Percentiles rank a stretch among this genome's conserved stretches.
phyloP scores from a whole-genome alignment of 2,329 filamentous ascomycete genomes.

The Bertia moriformis region DNA sequence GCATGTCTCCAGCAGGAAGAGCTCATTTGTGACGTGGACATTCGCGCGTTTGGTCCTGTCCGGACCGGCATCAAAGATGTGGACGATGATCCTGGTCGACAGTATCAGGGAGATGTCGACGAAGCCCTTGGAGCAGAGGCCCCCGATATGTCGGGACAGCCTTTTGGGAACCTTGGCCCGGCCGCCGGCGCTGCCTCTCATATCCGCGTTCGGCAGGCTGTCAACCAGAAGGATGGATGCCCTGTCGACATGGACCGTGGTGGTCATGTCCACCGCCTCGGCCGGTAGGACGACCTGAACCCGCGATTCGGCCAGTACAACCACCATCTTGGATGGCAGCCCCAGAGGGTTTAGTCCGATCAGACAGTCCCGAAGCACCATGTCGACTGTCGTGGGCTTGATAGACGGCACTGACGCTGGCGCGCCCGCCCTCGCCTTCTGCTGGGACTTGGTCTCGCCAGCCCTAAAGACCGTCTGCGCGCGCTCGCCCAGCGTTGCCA shows the following conservation, averaged over 20 bases:
- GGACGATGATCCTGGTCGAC: slow-evolving; percentile 56
- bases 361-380: slow-evolving; percentile 70
- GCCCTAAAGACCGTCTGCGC: slow-evolving; percentile 31
- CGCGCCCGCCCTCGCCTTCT: slow-evolving; percentile 8
- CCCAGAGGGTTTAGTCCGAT: slow-evolving; percentile 73
- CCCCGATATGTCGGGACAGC: background rate
- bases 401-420: slow-evolving; percentile 11
- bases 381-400: slow-evolving; percentile 54
- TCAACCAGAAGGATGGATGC: slow-evolving; percentile 74
- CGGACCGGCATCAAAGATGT: slow-evolving; percentile 37
- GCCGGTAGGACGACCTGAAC: slow-evolving; percentile 53
- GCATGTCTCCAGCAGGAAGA: slow-evolving; percentile 84
- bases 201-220: slow-evolving; percentile 44
- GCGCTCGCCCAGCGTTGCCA: slow-evolving; percentile 60
- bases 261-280: slow-evolving; percentile 47
- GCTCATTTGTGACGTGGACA: slow-evolving; percentile 68
- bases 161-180: background rate
- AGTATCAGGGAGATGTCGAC: slow-evolving; percentile 80
- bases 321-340: slow-evolving; percentile 58
- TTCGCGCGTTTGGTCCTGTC: slow-evolving; percentile 56
- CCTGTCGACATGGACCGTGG: slow-evolving; percentile 58
- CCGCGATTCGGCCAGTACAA: slow-evolving; percentile 67
- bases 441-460: slow-evolving; percentile 5
- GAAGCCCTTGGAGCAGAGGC: slow-evolving; percentile 55
- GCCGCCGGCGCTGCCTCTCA: too few relatives aligned